Base-by-base conservation (phyloP, 2,329 filamentous ascomycete genomes). In the Tolypocladium tropicale region DNA sequence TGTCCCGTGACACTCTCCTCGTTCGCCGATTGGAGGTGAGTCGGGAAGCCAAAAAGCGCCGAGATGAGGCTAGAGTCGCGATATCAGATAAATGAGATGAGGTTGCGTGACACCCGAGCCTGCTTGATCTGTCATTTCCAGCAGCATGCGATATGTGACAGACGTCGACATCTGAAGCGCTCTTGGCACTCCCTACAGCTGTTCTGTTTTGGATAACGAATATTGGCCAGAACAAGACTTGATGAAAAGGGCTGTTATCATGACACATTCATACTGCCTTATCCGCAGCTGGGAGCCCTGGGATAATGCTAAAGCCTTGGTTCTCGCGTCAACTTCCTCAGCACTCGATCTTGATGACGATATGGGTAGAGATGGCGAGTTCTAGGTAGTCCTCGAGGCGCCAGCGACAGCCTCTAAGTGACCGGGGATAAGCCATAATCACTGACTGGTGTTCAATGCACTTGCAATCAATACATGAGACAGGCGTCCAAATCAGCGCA, bases 111-210 rank as follows among this genome's bases (percentile, higher is more conserved):
- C 52, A 55, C 49, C 49, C 23, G 39, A 9, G 30, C 30, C 50
- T 33, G 57, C 48, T 49, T 59, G 59, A 62, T 57, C 43, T 58
- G 37, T 59, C 57, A 61, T 52, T 56, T 57, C 37, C 16, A 23
- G 36, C 28, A 46, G 46, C 55, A 50, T 52, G 23, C 54, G 60
- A 61, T 43, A 57, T 56, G 54, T 62, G 59, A 62, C 58, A 37
- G 53, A 49, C 52, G 16, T 32, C 18, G 37, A 33, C 53, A 54
- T 59, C 52, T 54, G 9, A 32, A 58, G 14, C 16, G 11, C 16
- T 50, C n/a, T 23, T n/a, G 39, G 28, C 16, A n/a, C 33, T 33
- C 34, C 41, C 52, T 48, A 56, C 55, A 53, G 49, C 33, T 33
- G 37, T 11, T 43, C 28, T 39, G 36, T 21, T n/a, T 34, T 34